Conservation (phyloP, 306 rosid genomes). For the Pyrus bretschneideri region DNA sequence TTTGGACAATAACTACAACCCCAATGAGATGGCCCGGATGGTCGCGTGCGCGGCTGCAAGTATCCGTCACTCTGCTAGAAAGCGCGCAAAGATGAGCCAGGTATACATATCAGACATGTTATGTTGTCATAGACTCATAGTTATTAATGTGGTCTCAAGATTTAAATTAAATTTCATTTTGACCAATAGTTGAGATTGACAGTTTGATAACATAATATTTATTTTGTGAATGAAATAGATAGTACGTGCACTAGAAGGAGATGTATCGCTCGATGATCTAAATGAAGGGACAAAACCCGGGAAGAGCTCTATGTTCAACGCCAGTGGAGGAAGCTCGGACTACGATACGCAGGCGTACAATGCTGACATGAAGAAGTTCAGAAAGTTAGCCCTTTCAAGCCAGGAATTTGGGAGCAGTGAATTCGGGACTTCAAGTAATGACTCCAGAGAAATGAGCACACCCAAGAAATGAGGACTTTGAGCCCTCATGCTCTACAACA, state of each 20-base stretch:
- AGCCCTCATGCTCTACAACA: background rate
- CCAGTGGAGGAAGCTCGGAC: constrained; percentile 33
- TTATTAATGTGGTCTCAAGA: background rate
- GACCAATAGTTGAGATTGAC: background rate
- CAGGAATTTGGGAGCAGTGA: constrained; percentile 44
- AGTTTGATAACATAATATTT: background rate
- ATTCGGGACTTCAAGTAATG: constrained; percentile 38
- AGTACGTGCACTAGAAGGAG: constrained; percentile 71
- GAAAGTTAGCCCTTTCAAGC: constrained; percentile 47
- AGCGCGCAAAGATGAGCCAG: constrained; percentile 90
- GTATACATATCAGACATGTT: constrained; percentile 11
- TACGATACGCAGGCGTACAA: constrained; percentile 51
- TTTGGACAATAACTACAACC: constrained; percentile 47
- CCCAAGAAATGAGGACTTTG: background rate
- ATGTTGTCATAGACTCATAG: background rate
- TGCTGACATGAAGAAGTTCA: constrained; percentile 52
- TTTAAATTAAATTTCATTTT: background rate
- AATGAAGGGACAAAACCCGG: constrained; percentile 42
- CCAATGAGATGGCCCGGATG: constrained; percentile 61
- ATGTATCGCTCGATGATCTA: constrained; percentile 59
- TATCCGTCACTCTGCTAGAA: constrained; percentile 76
- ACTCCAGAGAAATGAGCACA: constrained; percentile 28
- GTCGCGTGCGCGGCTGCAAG: constrained; percentile 75
- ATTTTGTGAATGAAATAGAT: constrained; percentile 29
- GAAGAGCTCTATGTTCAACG: background rate